These are phyloP conservation scores for Petunia axillaris DNA, from an alignment of 257 asterid genomes.

Conservation along the genomic window DNA sequence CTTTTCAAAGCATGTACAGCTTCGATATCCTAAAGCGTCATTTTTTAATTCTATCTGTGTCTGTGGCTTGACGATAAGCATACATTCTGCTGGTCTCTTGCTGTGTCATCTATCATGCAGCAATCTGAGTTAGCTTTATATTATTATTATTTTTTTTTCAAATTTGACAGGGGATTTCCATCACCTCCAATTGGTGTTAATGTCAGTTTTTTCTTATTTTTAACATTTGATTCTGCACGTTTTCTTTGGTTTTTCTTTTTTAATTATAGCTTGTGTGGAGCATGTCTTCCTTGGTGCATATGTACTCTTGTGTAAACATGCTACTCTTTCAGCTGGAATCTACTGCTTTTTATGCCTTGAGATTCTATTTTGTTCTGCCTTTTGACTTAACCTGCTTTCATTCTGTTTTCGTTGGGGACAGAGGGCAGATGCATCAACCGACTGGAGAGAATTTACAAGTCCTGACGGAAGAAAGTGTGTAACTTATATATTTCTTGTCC, in stretches of 20 bases:
- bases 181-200: background rate
- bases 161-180: background rate
- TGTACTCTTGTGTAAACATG: background rate
- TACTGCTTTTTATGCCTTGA: conserved; percentile 1
- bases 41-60: too few species aligned
- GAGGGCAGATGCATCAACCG: conserved; percentile 97
- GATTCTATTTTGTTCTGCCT: background rate
- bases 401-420: conserved; percentile 46
- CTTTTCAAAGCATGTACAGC: too few species aligned
- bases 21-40: too few species aligned
- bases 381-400: conserved; percentile 20
- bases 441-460: conserved; percentile 81
- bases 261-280: background rate
- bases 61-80: too few species aligned
- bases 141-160: too few species aligned
- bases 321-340: background rate
- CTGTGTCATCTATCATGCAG: too few species aligned
- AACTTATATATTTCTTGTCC: conserved; percentile 19
- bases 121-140: too few species aligned
- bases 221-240: background rate
- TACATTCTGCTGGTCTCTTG: too few species aligned
- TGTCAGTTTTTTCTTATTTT: background rate
- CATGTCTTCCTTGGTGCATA: background rate
- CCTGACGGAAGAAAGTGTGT: conserved; percentile 82
- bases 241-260: background rate